A percentile compares a stretch with the other conserved stretches of the same genome.
phyloP scores from a whole-genome alignment of 2,329 filamentous ascomycete species.

The Alternaria sp. region DNA sequence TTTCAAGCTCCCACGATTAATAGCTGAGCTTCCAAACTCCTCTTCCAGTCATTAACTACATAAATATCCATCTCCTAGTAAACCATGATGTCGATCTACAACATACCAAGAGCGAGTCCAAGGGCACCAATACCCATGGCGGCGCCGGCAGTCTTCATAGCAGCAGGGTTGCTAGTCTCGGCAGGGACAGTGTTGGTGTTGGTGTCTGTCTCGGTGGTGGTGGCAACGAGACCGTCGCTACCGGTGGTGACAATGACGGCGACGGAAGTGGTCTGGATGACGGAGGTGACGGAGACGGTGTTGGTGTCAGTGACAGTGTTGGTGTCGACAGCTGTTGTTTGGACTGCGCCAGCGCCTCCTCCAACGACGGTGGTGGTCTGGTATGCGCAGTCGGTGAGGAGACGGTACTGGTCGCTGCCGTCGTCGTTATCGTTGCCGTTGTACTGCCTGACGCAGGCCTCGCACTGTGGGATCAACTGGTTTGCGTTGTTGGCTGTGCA shows the following conservation, averaged over 20 bases:
- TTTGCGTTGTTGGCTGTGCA: conserved; percentile 34
- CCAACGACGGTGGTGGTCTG: not conserved
- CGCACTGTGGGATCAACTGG: conserved; percentile 36
- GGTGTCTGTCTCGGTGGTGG: not conserved
- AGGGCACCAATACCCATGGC: conserved; percentile 29
- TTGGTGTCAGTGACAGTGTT: not conserved
- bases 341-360: not conserved
- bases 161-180: conserved; percentile 15
- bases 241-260: conserved; percentile 5
- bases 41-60: not conserved
- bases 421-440: conserved; percentile 25
- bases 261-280: not conserved
- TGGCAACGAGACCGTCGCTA: conserved; percentile 8
- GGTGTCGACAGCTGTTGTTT: not conserved
- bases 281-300: not conserved
- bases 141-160: conserved; percentile 22
- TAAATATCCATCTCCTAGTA: not conserved
- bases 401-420: not conserved
- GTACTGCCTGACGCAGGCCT: conserved; percentile 38
- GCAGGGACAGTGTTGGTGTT: not conserved
- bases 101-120: conserved; percentile 26
- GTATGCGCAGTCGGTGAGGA: not conserved
- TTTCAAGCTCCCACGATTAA: not conserved
- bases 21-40: not conserved
- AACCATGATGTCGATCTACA: conserved; percentile 9